Base-by-base conservation (phyloP, 1,284 basidiomycete species). In the Anthracocystis setariae region DNA sequence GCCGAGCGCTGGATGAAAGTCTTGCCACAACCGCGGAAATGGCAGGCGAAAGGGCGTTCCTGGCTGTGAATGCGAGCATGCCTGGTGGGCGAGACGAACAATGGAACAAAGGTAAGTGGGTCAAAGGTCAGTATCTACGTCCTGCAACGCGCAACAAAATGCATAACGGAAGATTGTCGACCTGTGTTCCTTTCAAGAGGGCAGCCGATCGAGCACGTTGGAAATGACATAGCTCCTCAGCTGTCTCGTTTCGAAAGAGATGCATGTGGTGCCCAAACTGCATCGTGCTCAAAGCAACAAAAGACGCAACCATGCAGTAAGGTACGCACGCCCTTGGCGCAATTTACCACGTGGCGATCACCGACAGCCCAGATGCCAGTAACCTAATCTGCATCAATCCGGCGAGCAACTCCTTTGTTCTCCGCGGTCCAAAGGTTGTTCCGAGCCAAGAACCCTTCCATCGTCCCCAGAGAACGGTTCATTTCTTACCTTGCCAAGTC, bases 1-100 rank as follows among this genome's bases (percentile, higher is more conserved):
- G 92, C 92, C 2, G 75, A 77, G 43, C 78, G 71, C 51, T 84
- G 77, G 24, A 82, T 81, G 49, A 82, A 82, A 10, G 77, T 77
- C 65, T 81, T 80, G 58, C 73, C 72, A 57, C 81, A 82, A 12
- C 52, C 64, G 13, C 57, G 60, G 37, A 73, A 77, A 3, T 73
- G 65, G 47, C 79, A 81, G 20, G 54, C 50, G 37, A 73, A 81
- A 8, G 79, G 79, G 2, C 79, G 72, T 52, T 81, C 77, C 35
- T 81, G 77, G 17, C 72, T 77, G 56, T 81, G 79, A 20, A 75
- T 79, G 21, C 78, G 77, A 32, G 74, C 64, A 39, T 81, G 79
- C 45, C 78, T 80, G 65, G 43, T 17, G 18, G n/a, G n/a, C 21
- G 8, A 12, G 27, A 33, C 37, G 35, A 23, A 29, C 17, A 46